Evolutionary conservation across 371 early-diverging fungal genomes (phyloP), one percentile per base, ranked within the genome.

Genomic region (Capillidium heterosporum): DNA sequence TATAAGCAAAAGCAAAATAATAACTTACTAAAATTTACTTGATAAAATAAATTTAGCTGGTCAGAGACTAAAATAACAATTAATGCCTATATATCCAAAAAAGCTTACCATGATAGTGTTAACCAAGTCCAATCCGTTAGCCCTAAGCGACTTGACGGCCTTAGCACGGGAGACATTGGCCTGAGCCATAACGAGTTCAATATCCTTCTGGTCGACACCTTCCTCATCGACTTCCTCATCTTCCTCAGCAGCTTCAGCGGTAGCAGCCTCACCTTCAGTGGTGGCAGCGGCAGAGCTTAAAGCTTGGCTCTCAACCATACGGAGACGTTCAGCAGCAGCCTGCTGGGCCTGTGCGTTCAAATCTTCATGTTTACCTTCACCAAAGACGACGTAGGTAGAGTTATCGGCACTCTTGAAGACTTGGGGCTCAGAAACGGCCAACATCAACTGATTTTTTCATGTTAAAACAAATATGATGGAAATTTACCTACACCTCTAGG

Each of bases 321-420:
- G 76, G 47, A 77, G 68, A 61, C 74, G 74, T 52, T 73, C 70
- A 57, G 78, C 77, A 65, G 81, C 78, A 59, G 77, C 78, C 58
- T 69, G 70, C 66, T 78, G 80, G 61, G 84, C 84, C 71, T 81
- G 78, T 58, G 75, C 69, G 68, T 75, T 81, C 64, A 86, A 57
- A 71, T 95, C 91, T 69, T 95, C 95, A 55, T 80, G 72, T 63
- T 84, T 78, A 61, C 89, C 86, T 75, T 94, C 92, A 71, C 95
- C 97, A 66, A 97, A 92, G 61, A 97, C 91, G 63, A 94, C 81
- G 82, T 91, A 91, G 64, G 89, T 90, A 69, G 92, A 90, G 64
- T 84, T 82, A 76, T 77, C 77, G 61, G 71, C 67, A 66, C 80
- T 81, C 79, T 86, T 91, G 88, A 78, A 95, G 48, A 97, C 97